Conservation (phyloP, 2,329 filamentous ascomycete species). For the Grosmannia penicillata region DNA sequence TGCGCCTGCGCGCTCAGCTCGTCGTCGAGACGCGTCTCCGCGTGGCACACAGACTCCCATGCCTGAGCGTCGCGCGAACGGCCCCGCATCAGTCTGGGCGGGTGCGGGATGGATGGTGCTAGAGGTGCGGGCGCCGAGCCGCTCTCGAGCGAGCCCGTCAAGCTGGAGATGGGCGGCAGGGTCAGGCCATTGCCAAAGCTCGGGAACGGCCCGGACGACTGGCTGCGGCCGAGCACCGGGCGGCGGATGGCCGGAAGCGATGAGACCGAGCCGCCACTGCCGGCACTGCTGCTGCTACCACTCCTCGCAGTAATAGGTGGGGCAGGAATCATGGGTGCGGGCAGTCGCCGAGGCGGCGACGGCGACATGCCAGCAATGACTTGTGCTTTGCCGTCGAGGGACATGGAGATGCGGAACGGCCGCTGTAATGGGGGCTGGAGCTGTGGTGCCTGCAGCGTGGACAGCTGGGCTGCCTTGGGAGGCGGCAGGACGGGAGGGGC, state of each 20-base stretch:
- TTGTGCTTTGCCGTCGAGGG: constrained; percentile 81
- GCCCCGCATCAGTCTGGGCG: constrained; percentile 44
- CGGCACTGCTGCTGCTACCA: constrained; percentile 13
- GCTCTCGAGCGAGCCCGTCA: constrained; percentile 26
- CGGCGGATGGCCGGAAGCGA: constrained; percentile 32
- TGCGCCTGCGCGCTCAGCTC: constrained; percentile 70
- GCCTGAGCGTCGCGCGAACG: constrained; percentile 76
- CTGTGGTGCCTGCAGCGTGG: constrained; percentile 2
- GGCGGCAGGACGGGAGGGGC: constrained; percentile 15
- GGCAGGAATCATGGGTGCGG: constrained; percentile 14
- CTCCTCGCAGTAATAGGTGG: not conserved
- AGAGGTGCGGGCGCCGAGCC: constrained; percentile 6
- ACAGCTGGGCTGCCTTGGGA: constrained; percentile 11
- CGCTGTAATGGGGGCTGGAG: constrained; percentile 10
- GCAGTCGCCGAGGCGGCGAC: constrained; percentile 52
- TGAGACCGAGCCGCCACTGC: constrained; percentile 22
- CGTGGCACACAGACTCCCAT: constrained; percentile 85
- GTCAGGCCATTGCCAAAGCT: constrained; percentile 33
- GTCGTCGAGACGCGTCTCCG: constrained; percentile 50
- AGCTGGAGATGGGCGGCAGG: constrained; percentile 38
- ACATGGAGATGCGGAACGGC: constrained; percentile 62
- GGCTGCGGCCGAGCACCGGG: constrained; percentile 50
- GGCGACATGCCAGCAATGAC: constrained; percentile 55
- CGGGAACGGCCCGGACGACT: constrained; percentile 51
- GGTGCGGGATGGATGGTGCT: constrained; percentile 9